Conservation (phyloP, 1,139 yeast species). For the Tardiomyces blankii region DNA sequence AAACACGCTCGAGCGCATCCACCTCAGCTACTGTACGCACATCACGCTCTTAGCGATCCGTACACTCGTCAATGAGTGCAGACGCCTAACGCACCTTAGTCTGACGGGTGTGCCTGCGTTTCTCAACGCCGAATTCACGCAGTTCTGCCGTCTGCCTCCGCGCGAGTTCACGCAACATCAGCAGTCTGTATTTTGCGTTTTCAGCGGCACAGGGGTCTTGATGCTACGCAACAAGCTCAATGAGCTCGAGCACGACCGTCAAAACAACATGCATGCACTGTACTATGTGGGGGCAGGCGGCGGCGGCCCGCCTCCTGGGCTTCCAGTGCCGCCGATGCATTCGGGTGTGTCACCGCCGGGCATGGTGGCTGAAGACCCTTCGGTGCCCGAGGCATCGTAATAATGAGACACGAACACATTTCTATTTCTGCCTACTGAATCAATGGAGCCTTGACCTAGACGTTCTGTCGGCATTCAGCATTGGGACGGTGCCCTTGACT, state of each 20-base stretch:
- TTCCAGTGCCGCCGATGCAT: background rate
- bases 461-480: too few species aligned
- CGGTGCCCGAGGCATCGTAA: background rate
- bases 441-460: too few species aligned
- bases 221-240: slow-evolving; percentile 55
- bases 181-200: slow-evolving; percentile 80
- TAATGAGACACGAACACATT: background rate
- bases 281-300: background rate
- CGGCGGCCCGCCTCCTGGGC: background rate
- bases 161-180: slow-evolving; percentile 86
- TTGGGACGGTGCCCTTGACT: too few species aligned
- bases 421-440: background rate
- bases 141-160: slow-evolving; percentile 91
- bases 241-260: slow-evolving; percentile 13
- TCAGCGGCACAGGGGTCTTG: slow-evolving; percentile 81
- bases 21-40: slow-evolving; percentile 81
- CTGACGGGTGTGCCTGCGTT: slow-evolving; percentile 88
- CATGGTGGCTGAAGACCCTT: background rate
- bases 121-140: slow-evolving; percentile 73
- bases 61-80: slow-evolving; percentile 67
- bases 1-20: slow-evolving; percentile 80
- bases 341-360: background rate
- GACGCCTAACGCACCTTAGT: slow-evolving; percentile 79
- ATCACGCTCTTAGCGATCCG: slow-evolving; percentile 37
- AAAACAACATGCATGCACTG: background rate